A percentile compares a stretch with the other conserved stretches of the same genome.
Evolutionary conservation across 208 protist genomes (phyloP).

Genomic region (Trypanosomatidae sp.): DNA sequence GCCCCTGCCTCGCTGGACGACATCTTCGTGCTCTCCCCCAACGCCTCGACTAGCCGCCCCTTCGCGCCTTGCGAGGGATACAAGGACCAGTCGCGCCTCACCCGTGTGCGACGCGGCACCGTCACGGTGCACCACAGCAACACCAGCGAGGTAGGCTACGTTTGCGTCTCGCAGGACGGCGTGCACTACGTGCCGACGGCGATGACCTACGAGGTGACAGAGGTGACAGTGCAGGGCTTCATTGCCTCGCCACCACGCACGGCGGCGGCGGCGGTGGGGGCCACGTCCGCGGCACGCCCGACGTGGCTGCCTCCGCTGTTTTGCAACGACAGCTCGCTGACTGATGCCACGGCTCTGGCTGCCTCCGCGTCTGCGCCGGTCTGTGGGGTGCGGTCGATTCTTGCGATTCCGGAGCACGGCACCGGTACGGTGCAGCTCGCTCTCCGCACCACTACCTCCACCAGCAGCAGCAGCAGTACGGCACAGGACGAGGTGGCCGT

Average conservation of each 20-base stretch:
- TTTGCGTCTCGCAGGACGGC: conserved; percentile 75
- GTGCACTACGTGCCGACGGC: conserved; percentile 49
- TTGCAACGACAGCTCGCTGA: too few species aligned
- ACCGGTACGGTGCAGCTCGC: conserved; percentile 52
- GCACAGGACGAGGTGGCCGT: too few species aligned
- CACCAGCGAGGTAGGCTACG: conserved; percentile 45
- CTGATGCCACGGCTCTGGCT: too few species aligned
- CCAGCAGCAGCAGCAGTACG: too few species aligned
- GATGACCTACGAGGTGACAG: conserved; percentile 78
- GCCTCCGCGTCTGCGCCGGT: not conserved
- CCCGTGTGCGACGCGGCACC: conserved; percentile 26
- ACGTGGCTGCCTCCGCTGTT: conserved; percentile 39
- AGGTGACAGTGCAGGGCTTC: conserved; percentile 50
- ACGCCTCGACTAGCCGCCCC: too few species aligned
- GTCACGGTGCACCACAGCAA: conserved; percentile 44
- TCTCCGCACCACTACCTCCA: conserved; percentile 11
- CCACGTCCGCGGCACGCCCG: conserved; percentile 1
- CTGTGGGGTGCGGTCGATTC: conserved; percentile 19
- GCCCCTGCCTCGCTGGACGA: too few species aligned
- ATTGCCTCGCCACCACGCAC: conserved; percentile 23
- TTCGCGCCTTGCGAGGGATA: conserved; percentile 53
- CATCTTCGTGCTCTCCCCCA: too few species aligned
- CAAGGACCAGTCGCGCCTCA: conserved; percentile 67
- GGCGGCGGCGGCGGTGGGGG: too few species aligned
- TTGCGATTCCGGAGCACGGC: conserved; percentile 39